phyloP scores from a whole-genome alignment of 1,139 yeast genomes.

The Zygosaccharomyces pseudobailii region DNA sequence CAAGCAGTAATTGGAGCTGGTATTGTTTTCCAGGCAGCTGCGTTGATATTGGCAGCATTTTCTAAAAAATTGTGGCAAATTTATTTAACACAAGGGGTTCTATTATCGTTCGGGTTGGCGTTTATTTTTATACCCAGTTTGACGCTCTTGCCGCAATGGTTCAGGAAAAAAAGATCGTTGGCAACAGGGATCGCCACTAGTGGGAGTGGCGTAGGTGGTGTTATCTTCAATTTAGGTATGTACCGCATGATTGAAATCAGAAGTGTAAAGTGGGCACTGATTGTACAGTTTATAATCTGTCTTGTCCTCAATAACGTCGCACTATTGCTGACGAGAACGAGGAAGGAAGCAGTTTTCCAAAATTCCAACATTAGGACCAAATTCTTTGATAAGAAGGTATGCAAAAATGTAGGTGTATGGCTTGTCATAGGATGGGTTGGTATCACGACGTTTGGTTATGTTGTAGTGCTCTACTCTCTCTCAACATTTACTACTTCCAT shows the following conservation, averaged over 20 bases:
- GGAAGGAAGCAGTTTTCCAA: conserved; percentile 36
- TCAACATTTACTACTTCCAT: conserved; percentile 56
- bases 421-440: conserved; percentile 49
- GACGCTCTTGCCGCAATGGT: conserved; percentile 53
- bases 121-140: conserved; percentile 51
- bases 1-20: conserved; percentile 39
- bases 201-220: conserved; percentile 53
- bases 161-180: conserved; percentile 45
- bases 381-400: conserved; percentile 27
- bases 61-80: conserved; percentile 54
- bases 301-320: conserved; percentile 35
- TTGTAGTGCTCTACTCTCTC: conserved; percentile 53
- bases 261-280: conserved; percentile 62
- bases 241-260: conserved; percentile 37
- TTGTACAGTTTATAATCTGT: conserved; percentile 49
- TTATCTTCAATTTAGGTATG: conserved; percentile 38
- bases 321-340: conserved; percentile 43
- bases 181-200: conserved; percentile 49
- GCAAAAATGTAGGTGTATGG: conserved; percentile 40
- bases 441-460: conserved; percentile 51
- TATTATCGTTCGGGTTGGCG: conserved; percentile 56
- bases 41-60: conserved; percentile 57
- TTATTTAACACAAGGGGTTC: conserved; percentile 57
- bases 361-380: conserved; percentile 15
- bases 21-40: conserved; percentile 44